These are phyloP conservation scores for Graphilbum sp. DNA, from an alignment of 2,329 filamentous ascomycete genomes.

Conservation along the genomic window DNA sequence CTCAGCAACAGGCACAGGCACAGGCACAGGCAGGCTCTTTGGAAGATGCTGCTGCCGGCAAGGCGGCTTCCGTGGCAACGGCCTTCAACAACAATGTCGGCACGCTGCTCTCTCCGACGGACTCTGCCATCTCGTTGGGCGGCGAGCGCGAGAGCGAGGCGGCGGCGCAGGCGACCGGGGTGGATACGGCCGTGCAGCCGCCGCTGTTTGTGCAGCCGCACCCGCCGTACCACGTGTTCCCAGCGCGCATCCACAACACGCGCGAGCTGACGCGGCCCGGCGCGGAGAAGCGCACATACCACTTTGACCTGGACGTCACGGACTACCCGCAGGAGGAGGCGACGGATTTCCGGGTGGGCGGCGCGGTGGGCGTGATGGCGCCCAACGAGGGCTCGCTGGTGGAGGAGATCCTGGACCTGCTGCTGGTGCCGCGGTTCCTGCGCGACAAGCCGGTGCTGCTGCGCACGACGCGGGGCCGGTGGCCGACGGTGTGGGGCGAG, in stretches of 20 bases:
- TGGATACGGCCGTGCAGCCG: conserved; percentile 60
- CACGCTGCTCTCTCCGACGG: conserved; percentile 11
- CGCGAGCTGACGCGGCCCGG: conserved; percentile 76
- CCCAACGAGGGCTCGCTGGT: conserved; percentile 67
- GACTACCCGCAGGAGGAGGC: conserved; percentile 71
- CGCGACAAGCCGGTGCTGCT: conserved; percentile 72
- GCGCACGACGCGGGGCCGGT: conserved; percentile 65
- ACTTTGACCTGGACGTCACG: conserved; percentile 93
- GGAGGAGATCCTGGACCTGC: conserved; percentile 66
- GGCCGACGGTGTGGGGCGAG: conserved; percentile 97
- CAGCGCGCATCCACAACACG: conserved; percentile 70
- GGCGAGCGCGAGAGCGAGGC: too few relatives aligned
- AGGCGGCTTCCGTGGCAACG: too few relatives aligned
- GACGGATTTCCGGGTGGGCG: conserved; percentile 90
- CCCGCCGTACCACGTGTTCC: conserved; percentile 80
- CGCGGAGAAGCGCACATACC: conserved; percentile 91
- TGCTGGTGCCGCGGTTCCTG: conserved; percentile 65
- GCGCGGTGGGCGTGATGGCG: conserved; percentile 83
- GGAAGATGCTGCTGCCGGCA: too few relatives aligned
- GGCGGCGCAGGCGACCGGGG: too few relatives aligned
- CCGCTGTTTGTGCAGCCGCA: conserved; percentile 88
- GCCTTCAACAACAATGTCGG: too few relatives aligned
- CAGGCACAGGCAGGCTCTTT: too few relatives aligned
- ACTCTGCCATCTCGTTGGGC: conserved; percentile 16
- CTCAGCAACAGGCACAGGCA: too few relatives aligned